A percentile compares a stretch with the other conserved stretches of the same genome.
Conservation (phyloP, 1,284 basidiomycete species). For the Meira nashicola region DNA sequence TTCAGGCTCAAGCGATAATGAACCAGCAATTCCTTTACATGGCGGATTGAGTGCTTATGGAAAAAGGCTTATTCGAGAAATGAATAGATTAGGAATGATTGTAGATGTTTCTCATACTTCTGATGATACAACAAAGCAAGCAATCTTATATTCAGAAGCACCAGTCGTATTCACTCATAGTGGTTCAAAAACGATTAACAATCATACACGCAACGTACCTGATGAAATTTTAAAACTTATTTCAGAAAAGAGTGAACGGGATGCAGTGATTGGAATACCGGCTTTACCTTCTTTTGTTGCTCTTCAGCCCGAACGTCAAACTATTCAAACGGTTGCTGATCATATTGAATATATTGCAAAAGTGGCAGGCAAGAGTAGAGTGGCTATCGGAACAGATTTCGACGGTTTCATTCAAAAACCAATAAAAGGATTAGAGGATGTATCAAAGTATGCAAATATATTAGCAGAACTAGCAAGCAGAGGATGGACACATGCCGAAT, state of each 20-base stretch:
- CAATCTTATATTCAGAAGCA: slow-evolving; percentile 27
- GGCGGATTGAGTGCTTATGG: slow-evolving; percentile 21
- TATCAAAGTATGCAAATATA: slow-evolving; percentile 16
- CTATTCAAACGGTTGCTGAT: slow-evolving; percentile 18
- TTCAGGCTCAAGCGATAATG: slow-evolving; percentile 13
- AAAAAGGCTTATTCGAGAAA: slow-evolving; percentile 17
- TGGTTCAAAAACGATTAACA: slow-evolving; percentile 31
- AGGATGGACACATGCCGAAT: slow-evolving; percentile 15
- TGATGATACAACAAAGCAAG: slow-evolving; percentile 37
- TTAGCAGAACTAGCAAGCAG: slow-evolving; percentile 12
- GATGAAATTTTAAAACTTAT: slow-evolving; percentile 18
- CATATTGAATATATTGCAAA: slow-evolving; percentile 24
- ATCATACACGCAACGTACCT: slow-evolving; percentile 26
- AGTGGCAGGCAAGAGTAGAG: slow-evolving; percentile 16
- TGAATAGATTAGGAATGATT: slow-evolving; percentile 28
- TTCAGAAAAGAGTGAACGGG: background rate
- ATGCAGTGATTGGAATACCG: slow-evolving; percentile 1
- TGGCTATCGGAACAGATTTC: slow-evolving; percentile 23
- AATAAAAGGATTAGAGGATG: slow-evolving; percentile 19
- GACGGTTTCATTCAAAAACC: slow-evolving; percentile 15
- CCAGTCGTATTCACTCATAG: slow-evolving; percentile 51
- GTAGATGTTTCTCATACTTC: slow-evolving; percentile 48
- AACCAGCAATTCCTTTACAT: slow-evolving; percentile 13
- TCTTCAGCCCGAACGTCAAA: slow-evolving; percentile 14
- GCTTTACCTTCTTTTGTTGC: slow-evolving; percentile 13